phyloP scores from a whole-genome alignment of 108 stramenopile genomes.

The Fragilariopsis cylindrus region DNA sequence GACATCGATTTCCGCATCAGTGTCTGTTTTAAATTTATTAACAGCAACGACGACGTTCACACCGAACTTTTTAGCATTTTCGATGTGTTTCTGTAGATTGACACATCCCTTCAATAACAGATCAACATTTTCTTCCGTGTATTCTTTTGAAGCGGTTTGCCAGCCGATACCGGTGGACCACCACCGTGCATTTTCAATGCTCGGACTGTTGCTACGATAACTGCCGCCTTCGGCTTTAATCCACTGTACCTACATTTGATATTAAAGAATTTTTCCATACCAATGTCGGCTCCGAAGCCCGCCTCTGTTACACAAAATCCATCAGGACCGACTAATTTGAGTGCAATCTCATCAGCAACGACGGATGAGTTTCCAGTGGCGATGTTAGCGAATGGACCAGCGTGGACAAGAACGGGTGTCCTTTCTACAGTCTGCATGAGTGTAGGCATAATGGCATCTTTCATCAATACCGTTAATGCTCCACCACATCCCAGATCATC shows the following conservation, averaged over 20 bases:
- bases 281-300: constrained; percentile 98
- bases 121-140: constrained; percentile 76
- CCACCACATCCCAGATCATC: constrained; percentile 98
- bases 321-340: constrained; percentile 89
- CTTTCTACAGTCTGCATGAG: constrained; percentile 98
- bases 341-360: constrained; percentile 94
- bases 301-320: constrained; percentile 98
- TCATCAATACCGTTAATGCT: constrained; percentile 96
- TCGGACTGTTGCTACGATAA: constrained; percentile 98
- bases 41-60: constrained; percentile 95
- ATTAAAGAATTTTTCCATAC: constrained; percentile 99
- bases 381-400: constrained; percentile 98
- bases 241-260: constrained; percentile 95
- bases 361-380: constrained; percentile 95
- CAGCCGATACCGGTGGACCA: constrained; percentile 91
- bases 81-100: constrained; percentile 93
- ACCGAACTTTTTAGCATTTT: constrained; percentile 94
- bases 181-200: constrained; percentile 99
- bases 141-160: constrained; percentile 83
- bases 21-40: constrained; percentile 94
- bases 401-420: constrained; percentile 97
- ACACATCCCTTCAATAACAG: constrained; percentile 79
- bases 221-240: constrained; percentile 91
- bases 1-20: constrained; percentile 89
- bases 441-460: constrained; percentile 94